Evolutionary conservation across 768 basidiomycete species (phyloP), one percentile per base, ranked within the genome.

Genomic region (Sistotremastrum suecicum): DNA sequence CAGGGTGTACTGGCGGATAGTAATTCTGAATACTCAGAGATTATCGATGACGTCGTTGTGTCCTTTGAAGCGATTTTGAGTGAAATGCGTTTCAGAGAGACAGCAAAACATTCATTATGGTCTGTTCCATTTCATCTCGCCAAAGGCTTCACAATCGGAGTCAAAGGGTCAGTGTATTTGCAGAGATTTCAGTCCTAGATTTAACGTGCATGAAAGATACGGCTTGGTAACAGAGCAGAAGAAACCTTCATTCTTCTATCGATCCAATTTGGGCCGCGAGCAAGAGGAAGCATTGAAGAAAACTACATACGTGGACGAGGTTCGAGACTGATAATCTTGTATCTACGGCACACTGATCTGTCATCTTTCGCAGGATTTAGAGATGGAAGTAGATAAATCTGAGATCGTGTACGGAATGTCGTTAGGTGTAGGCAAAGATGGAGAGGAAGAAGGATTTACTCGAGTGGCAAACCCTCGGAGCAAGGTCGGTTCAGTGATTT

Each of bases 201-300:
- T 43, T 48, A 50, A 49, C 32, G 30, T 49, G 12, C 9, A 11
- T 46, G 34, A 11, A 52, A 95, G 90, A 41, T 99, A 94, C 60
- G 81, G 86, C 6, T 63, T 94, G 39, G 72, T 98, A 10, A 86
- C 86, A 1, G 82, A 91, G 56, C 89, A 92, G 63, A 84, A 74
- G 60, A 92, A 83, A 60, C 84, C 86, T 0, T 45, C 69, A 4
- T 83, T 89, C 60, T 83, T 76, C 56, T 86, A 89, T 56, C 91
- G 95, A 49, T 74, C 78, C 34, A 87, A 86, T 55, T 70, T 76
- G 47, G 88, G 77, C 41, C 80, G 80, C 56, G 68, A 69, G 49
- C 82, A 79, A 80, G 84, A 83, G 53, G 80, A 85, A 43, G 88
- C 81, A 0, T 65, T 69, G 38, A 69, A 70, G 43, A 75, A 75